These are phyloP conservation scores for Ceratocystis lukuohia DNA, from an alignment of 2,329 filamentous ascomycete species.

Conservation along the genomic window DNA sequence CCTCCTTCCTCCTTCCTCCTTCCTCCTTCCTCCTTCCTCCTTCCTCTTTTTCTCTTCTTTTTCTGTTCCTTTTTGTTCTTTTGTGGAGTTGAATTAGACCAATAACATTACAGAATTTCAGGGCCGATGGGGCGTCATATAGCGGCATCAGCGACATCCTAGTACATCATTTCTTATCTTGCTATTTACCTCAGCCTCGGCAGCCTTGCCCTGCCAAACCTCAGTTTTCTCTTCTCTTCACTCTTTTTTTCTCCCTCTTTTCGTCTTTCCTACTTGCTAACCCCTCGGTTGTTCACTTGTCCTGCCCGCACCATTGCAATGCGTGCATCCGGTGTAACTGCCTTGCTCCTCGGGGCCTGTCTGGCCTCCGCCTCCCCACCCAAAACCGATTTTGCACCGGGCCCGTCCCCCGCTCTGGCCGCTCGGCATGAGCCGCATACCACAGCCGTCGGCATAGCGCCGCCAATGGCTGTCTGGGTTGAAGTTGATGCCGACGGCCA, in stretches of 20 bases:
- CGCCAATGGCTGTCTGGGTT: slow-evolving; percentile 38
- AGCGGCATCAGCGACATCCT: too few species aligned
- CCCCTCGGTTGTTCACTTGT: not conserved
- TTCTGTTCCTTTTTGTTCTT: too few species aligned
- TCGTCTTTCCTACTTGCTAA: not conserved
- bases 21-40: too few species aligned
- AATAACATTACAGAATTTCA: too few species aligned
- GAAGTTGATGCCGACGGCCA: slow-evolving; percentile 35
- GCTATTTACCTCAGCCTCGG: too few species aligned
- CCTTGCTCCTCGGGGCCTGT: slow-evolving; percentile 13
- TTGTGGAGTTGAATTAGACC: too few species aligned
- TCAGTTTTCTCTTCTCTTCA: not conserved
- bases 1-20: too few species aligned
- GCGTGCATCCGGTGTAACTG: slow-evolving; percentile 10
- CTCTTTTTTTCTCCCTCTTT: slow-evolving; percentile 1
- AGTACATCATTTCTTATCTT: too few species aligned
- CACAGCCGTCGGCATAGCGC: slow-evolving; percentile 21
- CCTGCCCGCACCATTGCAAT: not conserved
- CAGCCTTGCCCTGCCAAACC: too few species aligned
- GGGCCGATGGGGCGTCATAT: too few species aligned
- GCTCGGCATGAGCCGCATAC: slow-evolving; percentile 8
- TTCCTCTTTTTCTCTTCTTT: too few species aligned
- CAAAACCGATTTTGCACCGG: not conserved
- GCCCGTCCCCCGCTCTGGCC: not conserved
- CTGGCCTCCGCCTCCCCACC: slow-evolving; percentile 10